Evolutionary conservation across 345 rosid species (phyloP), one percentile per base, ranked within the genome.

Genomic region (Hypericum androsaemum): DNA sequence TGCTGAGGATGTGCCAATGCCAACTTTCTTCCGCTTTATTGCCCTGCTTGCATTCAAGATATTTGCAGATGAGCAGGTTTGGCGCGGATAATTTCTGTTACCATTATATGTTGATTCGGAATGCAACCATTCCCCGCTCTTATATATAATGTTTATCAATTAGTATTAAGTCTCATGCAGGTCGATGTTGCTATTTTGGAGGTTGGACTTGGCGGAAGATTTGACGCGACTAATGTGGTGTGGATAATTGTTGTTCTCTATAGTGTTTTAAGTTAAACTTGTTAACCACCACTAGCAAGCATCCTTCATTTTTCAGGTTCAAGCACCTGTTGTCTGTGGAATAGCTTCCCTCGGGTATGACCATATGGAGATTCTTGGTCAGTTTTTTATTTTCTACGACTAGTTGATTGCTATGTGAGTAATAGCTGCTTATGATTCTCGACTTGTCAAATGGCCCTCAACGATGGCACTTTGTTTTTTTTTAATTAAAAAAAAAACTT

Each of bases 361-460:
- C 64, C 98, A 92, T 73, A 92, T 83, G 96, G 98, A 92, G 78
- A 92, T 92, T 70, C 95, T 92, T 55, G 98, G 98, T 92, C 77
- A 72, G 98, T 84, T 58, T 73, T 57, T 57, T 52, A 15, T 61
- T 57, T 64, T 49, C 60, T 6, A 10, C 50, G 53, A 56, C 39
- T 64, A 44, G 61, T 41, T 57, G 59, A 38, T 14, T 58, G 52
- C 43, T 41, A n/a, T n/a, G n/a, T n/a, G n/a, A n/a, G n/a, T n/a
- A n/a, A n/a, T n/a, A n/a, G n/a, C 32, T 22, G 32, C 32, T 22
- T 22, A 22, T 22, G 32, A 22, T 22, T 22, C 4, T 4, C 32
- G 32, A 22, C 32, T 22, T 22, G 32, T 22, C 32, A 22, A 22
- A 22, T 22, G 32, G 32, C 32, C 32, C 32, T 22, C 32, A 22